Conservation (phyloP, 2,329 filamentous ascomycete genomes). For the Bipolaris victoriae region DNA sequence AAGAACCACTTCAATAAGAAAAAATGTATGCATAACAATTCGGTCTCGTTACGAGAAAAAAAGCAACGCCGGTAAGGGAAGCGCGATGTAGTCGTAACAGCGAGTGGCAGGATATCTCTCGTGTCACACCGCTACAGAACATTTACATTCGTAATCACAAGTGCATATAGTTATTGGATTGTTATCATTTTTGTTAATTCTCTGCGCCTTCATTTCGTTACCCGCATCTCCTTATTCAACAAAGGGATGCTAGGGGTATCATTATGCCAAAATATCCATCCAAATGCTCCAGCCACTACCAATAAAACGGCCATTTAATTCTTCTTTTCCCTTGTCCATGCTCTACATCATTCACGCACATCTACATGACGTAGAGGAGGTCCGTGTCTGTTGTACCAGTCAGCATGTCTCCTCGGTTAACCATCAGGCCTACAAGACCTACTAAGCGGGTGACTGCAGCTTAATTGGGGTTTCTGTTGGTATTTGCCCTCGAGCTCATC, state of each 20-base stretch:
- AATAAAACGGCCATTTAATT: background rate
- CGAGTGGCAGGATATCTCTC: background rate
- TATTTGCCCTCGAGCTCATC: conserved; percentile 88
- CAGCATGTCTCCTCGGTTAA: conserved; percentile 14
- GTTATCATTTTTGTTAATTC: background rate
- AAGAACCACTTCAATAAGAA: too few relatives aligned
- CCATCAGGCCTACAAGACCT: conserved; percentile 43
- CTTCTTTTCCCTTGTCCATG: background rate
- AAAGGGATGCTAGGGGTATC: background rate
- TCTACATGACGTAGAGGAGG: conserved; percentile 27
- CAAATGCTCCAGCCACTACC: background rate
- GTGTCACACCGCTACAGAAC: background rate
- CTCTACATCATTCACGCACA: background rate
- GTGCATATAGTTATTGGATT: background rate
- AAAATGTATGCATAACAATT: too few relatives aligned
- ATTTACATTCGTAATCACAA: background rate
- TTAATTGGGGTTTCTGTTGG: conserved; percentile 92
- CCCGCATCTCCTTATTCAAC: background rate
- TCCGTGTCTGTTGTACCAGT: conserved; percentile 24
- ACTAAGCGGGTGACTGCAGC: conserved; percentile 95
- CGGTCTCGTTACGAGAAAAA: too few relatives aligned
- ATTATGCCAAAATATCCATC: background rate
- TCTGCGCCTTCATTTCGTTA: background rate
- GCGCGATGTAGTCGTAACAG: too few relatives aligned
- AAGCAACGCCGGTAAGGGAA: too few relatives aligned